Percentiles rank a stretch among this genome's conserved stretches.
Conservation (phyloP, 78 protist genomes). For the Dictyostelium citrinum region DNA sequence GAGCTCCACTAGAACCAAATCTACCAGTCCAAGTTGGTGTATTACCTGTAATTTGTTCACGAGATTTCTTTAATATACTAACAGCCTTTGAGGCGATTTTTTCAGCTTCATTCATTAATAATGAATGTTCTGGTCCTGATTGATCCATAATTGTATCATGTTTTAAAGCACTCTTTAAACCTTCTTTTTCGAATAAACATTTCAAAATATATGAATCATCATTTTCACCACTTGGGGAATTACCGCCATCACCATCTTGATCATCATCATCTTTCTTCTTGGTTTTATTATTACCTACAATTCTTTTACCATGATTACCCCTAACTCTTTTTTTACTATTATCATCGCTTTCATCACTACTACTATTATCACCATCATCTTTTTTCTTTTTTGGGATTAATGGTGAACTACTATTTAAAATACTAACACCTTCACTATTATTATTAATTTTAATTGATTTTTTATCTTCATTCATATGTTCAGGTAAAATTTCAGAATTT, state of each 20-base stretch:
- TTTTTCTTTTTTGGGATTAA: background rate
- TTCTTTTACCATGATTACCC: background rate
- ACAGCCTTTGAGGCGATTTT: conserved; percentile 78
- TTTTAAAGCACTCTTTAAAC: conserved; percentile 49
- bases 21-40: conserved; percentile 79
- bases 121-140: conserved; percentile 27
- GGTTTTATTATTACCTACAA: background rate
- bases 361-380: conserved; percentile 9
- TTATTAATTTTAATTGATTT: background rate
- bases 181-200: conserved; percentile 43
- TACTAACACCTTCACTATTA: background rate
- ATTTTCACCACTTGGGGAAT: background rate
- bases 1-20: conserved; percentile 60
- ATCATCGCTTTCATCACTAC: background rate
- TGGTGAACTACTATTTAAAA: background rate
- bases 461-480: background rate
- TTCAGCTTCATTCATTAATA: conserved; percentile 26
- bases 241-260: background rate
- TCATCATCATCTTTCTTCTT: background rate
- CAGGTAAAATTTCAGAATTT: conserved; percentile 65
- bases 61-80: conserved; percentile 17
- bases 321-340: conserved; percentile 13
- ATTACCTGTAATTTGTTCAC: background rate
- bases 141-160: conserved; percentile 72
- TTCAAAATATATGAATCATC: conserved; percentile 55